These are phyloP conservation scores for Lichina pygmaea DNA, from an alignment of 495 filamentous ascomycete species.

Conservation along the genomic window DNA sequence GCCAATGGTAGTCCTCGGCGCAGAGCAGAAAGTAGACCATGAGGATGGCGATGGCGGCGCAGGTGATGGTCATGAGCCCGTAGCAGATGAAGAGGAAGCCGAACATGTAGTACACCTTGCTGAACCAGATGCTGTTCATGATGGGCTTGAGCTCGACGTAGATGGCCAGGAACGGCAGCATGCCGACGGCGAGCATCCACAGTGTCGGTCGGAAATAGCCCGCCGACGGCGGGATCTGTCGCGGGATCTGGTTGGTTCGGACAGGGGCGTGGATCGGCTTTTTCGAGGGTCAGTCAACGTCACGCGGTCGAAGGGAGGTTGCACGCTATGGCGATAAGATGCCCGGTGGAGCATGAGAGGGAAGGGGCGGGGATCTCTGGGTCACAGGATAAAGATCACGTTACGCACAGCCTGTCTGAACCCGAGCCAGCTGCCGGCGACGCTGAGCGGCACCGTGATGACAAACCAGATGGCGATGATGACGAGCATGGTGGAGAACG, in stretches of 20 bases:
- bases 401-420: constrained; percentile 35
- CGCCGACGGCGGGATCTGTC: constrained; percentile 66
- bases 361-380: not conserved
- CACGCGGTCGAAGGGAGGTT: not conserved
- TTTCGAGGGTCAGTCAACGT: not conserved
- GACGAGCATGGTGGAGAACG: constrained; percentile 88
- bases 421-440: constrained; percentile 78
- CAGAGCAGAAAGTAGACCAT: constrained; percentile 89
- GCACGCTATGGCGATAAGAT: not conserved
- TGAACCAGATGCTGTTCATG: constrained; percentile 92
- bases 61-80: constrained; percentile 89
- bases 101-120: constrained; percentile 99
- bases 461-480: constrained; percentile 87
- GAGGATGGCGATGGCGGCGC: constrained; percentile 70
- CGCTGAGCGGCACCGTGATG: constrained; percentile 74
- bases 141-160: constrained; percentile 97
- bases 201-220: constrained; percentile 66
- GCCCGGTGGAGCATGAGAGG: not conserved
- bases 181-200: constrained; percentile 66
- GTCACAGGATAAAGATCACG: not conserved
- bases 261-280: constrained; percentile 47
- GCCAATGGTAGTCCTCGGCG: constrained; percentile 95
- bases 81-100: constrained; percentile 96
- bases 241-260: constrained; percentile 90
- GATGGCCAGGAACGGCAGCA: constrained; percentile 85